Percentiles rank a stretch among this genome's conserved stretches.
These are phyloP conservation scores for Pezicula neosporulosa DNA, from an alignment of 2,329 filamentous ascomycete genomes.

Conservation along the genomic window DNA sequence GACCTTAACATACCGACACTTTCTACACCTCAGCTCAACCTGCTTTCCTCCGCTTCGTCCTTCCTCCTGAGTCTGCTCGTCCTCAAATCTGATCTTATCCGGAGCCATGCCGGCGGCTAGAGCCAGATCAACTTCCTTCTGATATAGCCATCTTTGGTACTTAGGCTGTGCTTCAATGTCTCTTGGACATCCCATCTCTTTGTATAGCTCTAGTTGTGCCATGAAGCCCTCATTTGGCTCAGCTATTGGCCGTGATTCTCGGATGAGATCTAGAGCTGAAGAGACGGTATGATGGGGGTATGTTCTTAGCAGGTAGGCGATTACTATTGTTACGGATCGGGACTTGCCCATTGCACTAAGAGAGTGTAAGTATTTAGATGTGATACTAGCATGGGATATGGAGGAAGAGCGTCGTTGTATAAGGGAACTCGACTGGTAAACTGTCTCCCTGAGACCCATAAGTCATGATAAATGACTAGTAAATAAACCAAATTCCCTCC, in stretches of 20 bases:
- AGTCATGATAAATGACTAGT: no score
- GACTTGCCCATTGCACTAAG: slow-evolving; percentile 92
- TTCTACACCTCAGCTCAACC: slow-evolving; percentile 78
- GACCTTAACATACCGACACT: slow-evolving; percentile 61
- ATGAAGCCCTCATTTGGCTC: slow-evolving; percentile 93
- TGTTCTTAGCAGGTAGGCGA: slow-evolving; percentile 80
- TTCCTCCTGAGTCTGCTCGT: slow-evolving; percentile 50
- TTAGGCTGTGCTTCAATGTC: slow-evolving; percentile 64
- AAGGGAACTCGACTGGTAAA: no score
- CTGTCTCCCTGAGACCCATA: no score
- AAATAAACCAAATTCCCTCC: no score
- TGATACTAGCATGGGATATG: neutral
- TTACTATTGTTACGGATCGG: slow-evolving; percentile 77
- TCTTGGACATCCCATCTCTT: slow-evolving; percentile 77
- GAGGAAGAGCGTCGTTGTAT: neutral
- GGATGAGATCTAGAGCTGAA: slow-evolving; percentile 67
- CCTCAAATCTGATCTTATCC: slow-evolving; percentile 76
- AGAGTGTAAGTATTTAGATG: slow-evolving; percentile 9
- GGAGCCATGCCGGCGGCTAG: slow-evolving; percentile 77
- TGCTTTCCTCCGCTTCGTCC: slow-evolving; percentile 24
- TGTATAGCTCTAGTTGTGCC: slow-evolving; percentile 81
- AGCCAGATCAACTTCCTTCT: slow-evolving; percentile 61
- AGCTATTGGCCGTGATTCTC: slow-evolving; percentile 68
- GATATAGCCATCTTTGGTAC: slow-evolving; percentile 79
- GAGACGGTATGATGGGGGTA: slow-evolving; percentile 42